Evolutionary conservation across 192 early-diverging fungal genomes (phyloP), one percentile per base, ranked within the genome.

Genomic region (Backusella luteola): DNA sequence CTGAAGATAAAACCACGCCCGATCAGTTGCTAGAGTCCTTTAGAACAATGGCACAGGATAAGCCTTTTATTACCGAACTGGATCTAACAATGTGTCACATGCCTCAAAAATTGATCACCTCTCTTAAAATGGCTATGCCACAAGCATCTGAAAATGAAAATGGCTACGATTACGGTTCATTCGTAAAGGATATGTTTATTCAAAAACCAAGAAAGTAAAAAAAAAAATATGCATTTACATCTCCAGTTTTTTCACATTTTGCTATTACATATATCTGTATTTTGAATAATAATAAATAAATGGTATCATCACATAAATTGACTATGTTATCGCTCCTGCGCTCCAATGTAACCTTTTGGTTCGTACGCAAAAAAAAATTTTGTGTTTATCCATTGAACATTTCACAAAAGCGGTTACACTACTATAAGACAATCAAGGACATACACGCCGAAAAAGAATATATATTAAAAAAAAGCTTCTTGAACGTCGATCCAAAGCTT

Each of bases 1-100:
- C 95, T 52, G 96, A 98, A 83, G 96, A 97, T 83, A 94, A 96
- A 74, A 91, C 94, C 6, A 94, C 91, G 41, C 91, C 93, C 7
- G 94, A 97, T 53, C 94, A 97, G 84, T 85, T 97, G 21, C 85
- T 87, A 35, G 90, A 92, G 52, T 93, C 96, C 21, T 98, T 98
- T 91, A 86, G 89, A 56, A 89, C 93, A 34, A 87, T 98, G 52
- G 94, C 97, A 3, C 88, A 81, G 19, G 96, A 95, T 73, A 97
- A 96, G 81, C 90, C 90, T 4, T 94, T 91, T 79, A 90, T 98
- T 19, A 98, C 95, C 5, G 93, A 94, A 75, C 77, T 88, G 21
- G 97, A 98, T 79, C 77, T 98, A 69, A 89, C 88, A 73, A 87
- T 91, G 71, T 95, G 93, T 14, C 90, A 93, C 67, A 78, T 98